Base-by-base conservation (phyloP, 2,329 filamentous ascomycete genomes). In the Pseudogymnoascus sp. region DNA sequence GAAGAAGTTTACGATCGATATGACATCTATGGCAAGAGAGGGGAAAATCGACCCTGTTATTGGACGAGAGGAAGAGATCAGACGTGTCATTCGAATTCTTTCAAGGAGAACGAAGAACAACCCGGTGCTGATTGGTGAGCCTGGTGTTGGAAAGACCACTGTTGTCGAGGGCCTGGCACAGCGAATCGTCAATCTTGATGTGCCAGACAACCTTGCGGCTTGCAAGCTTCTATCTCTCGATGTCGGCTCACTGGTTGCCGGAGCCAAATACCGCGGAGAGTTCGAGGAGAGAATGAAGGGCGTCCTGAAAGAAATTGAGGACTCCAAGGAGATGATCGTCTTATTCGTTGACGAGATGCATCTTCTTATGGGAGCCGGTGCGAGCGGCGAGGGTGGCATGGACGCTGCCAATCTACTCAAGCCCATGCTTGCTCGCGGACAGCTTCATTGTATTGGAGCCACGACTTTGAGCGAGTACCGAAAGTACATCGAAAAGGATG, bases 271-370 rank as follows among this genome's bases (percentile, higher is more conserved):
- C 79, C 87, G 94, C 58, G 94, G 94, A 78, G 94, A 99, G 74
- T 99, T 99, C 63, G 94, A 99, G 74, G 94, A 99, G 80, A 86
- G 94, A 68, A 97, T 99, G 92, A 99, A 99, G 83, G 92, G 93
- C 61, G 94, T 99, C 4, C 76, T 99, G 69, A 99, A 97, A 75
- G 94, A 99, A 77, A 96, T 99, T 63, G 84, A 92, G 68, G 87
- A 96, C 61, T 91, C 92, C 59, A 95, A 94, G 73, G 93, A 97
- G 62, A 96, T 92, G 80, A 97, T 99, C 71, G 88, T 99, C 59
- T 86, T 99, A 65, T 99, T 99, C 69, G 94, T 99, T 67, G 94
- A 99, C 75, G 94, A 99, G 75, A 99, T 99, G 67, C 94, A 99
- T 78, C 82, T 99, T 65, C 86, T 99, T 64, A 99, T 99, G 94